These are phyloP conservation scores for Lobulomyces angularis DNA, from an alignment of 192 early-diverging fungal species.

Conservation along the genomic window DNA sequence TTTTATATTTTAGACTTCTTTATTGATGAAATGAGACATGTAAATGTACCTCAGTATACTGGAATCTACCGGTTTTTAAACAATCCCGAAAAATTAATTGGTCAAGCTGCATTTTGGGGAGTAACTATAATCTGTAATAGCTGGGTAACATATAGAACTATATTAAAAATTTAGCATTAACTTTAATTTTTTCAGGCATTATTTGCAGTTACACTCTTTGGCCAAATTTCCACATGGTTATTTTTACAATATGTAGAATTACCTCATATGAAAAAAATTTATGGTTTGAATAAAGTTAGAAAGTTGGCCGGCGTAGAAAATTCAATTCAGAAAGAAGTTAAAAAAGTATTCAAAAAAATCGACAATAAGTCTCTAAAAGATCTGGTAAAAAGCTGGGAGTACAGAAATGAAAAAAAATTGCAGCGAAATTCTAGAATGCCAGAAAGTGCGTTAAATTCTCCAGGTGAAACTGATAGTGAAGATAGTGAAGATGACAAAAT, in stretches of 20 bases:
- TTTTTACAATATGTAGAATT: conserved; percentile 81
- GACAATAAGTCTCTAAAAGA: conserved; percentile 23
- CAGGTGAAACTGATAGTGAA: conserved; percentile 2
- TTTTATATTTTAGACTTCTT: no score
- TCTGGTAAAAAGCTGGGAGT: neutral
- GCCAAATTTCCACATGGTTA: conserved; percentile 70
- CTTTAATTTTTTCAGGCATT: conserved; percentile 29
- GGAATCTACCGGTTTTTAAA: conserved; percentile 91
- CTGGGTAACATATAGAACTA: no score
- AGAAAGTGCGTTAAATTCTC: conserved; percentile 1
- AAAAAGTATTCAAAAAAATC: conserved; percentile 29
- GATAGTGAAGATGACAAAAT: conserved; percentile 4
- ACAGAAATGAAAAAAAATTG: conserved; percentile 5
- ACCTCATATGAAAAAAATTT: conserved; percentile 82
- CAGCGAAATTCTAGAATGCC: conserved; percentile 5
- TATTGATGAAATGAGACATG: no score
- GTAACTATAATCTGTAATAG: conserved; percentile 73
- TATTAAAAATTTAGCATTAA: no score
- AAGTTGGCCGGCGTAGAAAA: conserved; percentile 64
- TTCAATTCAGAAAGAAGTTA: conserved; percentile 32
- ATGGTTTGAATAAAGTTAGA: conserved; percentile 67
- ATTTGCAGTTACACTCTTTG: conserved; percentile 69
- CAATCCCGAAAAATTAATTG: conserved; percentile 87
- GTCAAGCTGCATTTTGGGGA: conserved; percentile 91
- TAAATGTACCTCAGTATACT: conserved; percentile 64